Base-by-base conservation (phyloP, 2,329 filamentous ascomycete species). In the Claviceps digitariae region DNA sequence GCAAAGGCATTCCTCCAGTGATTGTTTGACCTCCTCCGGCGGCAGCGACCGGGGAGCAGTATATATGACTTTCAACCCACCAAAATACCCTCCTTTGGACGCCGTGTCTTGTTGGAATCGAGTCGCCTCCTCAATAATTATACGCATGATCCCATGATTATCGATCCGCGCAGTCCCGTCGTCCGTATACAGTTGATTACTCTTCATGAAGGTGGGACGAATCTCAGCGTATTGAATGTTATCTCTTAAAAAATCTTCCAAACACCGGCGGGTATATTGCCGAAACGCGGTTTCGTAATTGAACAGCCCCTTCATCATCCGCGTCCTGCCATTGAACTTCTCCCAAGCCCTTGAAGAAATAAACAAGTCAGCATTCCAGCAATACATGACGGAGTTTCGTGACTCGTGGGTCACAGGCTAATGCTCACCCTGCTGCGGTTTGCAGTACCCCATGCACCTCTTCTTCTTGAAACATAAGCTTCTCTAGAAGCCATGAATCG, bases 201-300 rank as follows among this genome's bases (percentile, higher is more conserved):
- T 70, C 48, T 72, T 74, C 73, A 86, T 78, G 45, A 87, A 80
- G 67, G 86, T 87, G 2, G 82, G 83, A 29, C 84, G 75, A 43
- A 87, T 78, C 66, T 87, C 84, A 29, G 82, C 83, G 59, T 86
- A 87, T 66, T 84, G 83, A 57, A 87, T 82, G 45, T 79, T 79
- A 61, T 87, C 82, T 6, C 70, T 61, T 23, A 81, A 75, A 63
- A 87, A 82, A 55, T 81, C 77, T 54, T 81, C 69, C 12, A 86
- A 77, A 21, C 79, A 80, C 3, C 69, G 63, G 10, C 71, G 68
- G 2, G 82, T 84, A 59, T 87, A 87, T 63, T 67, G 70, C 48
- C 71, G 69, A 61, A 82, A 86, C 3, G 82, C 81, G 3, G 70
- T 73, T 61, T 81, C 75, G 59, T 86, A 86, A 62, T 83, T 84